Base-by-base conservation (phyloP, 2,329 filamentous ascomycete genomes). In the Phialemonium atrogriseum region DNA sequence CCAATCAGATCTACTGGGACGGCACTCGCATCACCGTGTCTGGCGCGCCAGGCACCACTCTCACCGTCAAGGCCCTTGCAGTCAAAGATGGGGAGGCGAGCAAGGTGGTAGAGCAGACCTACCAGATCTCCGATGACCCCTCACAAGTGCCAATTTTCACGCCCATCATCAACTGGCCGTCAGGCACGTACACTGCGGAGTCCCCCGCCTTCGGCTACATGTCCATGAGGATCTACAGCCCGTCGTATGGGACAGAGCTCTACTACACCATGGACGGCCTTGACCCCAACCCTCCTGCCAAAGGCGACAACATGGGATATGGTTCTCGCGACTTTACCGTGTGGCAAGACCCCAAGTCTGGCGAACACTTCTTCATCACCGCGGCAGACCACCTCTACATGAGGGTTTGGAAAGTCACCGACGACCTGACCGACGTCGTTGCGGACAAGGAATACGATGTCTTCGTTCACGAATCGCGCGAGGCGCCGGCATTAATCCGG, bases 191-290 rank as follows among this genome's bases (percentile, higher is more conserved):
- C 22, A 11, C 33, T n/a, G 11, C 10, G 12, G 24, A 11, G n/a
- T 30, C 27, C n/a, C 12, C 23, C 10, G 18, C 33, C 12, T 30
- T 30, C 14, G 20, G 25, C 12, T 24, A 7, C 14, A 17, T 14
- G n/a, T 13, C n/a, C 11, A 30, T 35, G 7, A 20, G 27, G 26
- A 19, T 35, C 12, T 35, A 32, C 33, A 23, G 33, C 27, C 33
- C 33, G 13, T 30, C 33, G 11, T 35, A 35, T 17, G 32, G 18
- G 21, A 35, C 28, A 7, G 23, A 35, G 11, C 32, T 28, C 21
- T 35, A 35, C 13, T 35, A 35, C 16, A 33, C 33, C 21, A 26
- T 26, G 12, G 33, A 35, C 21, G 33, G 29, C 19, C 28, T 32
- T 16, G 33, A 35, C 27, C 33, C 33, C 11, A 17, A 35, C 12